Conservation (phyloP, 257 asterid species). For the Nemophila menziesii region DNA sequence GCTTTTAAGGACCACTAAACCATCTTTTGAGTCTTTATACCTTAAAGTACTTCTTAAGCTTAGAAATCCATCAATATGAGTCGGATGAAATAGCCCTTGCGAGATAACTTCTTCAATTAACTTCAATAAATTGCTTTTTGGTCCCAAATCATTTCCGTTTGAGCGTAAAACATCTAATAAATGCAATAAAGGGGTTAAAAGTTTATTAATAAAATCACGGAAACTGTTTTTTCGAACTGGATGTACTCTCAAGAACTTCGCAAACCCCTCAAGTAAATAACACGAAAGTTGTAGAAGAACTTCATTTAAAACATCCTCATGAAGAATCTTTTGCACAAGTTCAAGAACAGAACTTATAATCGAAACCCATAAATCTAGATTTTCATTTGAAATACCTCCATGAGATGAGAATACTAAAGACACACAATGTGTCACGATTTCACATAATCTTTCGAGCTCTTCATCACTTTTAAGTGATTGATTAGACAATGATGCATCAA, state of each 20-base stretch:
- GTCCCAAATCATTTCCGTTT: constrained; percentile 21
- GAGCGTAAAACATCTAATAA: constrained; percentile 35
- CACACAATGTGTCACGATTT: constrained; percentile 43
- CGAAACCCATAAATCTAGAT: constrained; percentile 57
- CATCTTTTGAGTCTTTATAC: constrained; percentile 38
- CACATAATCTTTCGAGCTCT: constrained; percentile 25
- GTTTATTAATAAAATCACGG: constrained; percentile 58
- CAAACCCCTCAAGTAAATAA: constrained; percentile 62
- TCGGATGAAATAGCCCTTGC: constrained; percentile 79
- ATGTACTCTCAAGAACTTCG: constrained; percentile 63
- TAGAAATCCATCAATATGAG: constrained; percentile 73
- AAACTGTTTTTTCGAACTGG: constrained; percentile 65
- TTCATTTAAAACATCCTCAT: constrained; percentile 29
- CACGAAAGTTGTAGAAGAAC: constrained; percentile 37
- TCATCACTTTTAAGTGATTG: constrained; percentile 20
- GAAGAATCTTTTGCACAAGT: constrained; percentile 31
- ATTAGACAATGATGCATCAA: constrained; percentile 29
- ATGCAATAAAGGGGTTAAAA: constrained; percentile 61
- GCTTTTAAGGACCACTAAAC: constrained; percentile 48
- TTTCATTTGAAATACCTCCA: constrained; percentile 62
- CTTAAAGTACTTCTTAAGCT: constrained; percentile 39
- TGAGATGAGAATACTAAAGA: constrained; percentile 55
- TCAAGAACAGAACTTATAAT: constrained; percentile 37
- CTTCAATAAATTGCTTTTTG: constrained; percentile 29
- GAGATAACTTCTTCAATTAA: constrained; percentile 59